Conservation (phyloP, 345 rosid genomes). For the Diplotaxis tenuifolia region DNA sequence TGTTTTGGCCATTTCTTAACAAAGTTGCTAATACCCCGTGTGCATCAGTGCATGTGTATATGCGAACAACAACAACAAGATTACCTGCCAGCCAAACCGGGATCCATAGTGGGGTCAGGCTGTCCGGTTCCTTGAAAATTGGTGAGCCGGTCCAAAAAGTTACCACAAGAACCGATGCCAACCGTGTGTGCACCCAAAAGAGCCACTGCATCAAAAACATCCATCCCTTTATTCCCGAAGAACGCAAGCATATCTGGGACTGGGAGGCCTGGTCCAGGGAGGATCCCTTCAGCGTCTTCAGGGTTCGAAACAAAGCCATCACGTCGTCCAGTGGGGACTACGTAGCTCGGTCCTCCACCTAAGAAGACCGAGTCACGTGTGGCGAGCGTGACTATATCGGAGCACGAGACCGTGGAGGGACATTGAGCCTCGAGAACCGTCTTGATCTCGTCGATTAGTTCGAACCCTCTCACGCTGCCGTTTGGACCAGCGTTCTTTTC, state of each 20-base stretch:
- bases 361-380: conserved; percentile 60
- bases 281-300: conserved; percentile 33
- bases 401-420: conserved; percentile 32
- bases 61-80: background rate
- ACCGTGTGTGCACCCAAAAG: conserved; percentile 81
- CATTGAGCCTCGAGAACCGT: conserved; percentile 33
- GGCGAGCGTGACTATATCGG: conserved; percentile 50
- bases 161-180: conserved; percentile 56
- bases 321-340: conserved; percentile 58
- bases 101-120: conserved; percentile 60
- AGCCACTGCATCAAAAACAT: conserved; percentile 49
- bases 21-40: too few species aligned
- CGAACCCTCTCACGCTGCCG: conserved; percentile 34
- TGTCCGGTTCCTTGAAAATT: conserved; percentile 44
- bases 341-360: conserved; percentile 52
- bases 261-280: conserved; percentile 48
- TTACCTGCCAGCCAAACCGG: conserved; percentile 35
- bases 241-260: conserved; percentile 40
- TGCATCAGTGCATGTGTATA: background rate
- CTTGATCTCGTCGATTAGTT: conserved; percentile 38
- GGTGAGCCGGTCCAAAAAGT: conserved; percentile 47
- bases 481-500: conserved; percentile 29
- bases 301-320: conserved; percentile 54
- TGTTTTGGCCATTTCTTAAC: background rate
- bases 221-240: conserved; percentile 47